Evolutionary conservation across 1,284 basidiomycete genomes (phyloP).

Genomic region (Tilletia indica): DNA sequence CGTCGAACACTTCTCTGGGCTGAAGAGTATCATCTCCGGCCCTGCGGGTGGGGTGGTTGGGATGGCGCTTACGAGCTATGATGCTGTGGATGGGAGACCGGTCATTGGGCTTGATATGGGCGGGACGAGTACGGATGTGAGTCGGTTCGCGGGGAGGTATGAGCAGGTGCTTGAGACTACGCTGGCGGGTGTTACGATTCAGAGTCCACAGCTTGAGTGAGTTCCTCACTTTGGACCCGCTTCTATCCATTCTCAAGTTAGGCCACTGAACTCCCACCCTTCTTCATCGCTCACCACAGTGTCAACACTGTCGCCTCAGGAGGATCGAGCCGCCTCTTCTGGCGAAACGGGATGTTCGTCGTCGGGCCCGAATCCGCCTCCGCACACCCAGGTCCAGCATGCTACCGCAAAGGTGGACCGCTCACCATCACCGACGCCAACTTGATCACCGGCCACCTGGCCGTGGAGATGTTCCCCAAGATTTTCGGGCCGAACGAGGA

Average conservation of each 20-base stretch:
- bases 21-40: slow-evolving; percentile 83
- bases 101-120: slow-evolving; percentile 66
- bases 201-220: slow-evolving; percentile 69
- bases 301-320: slow-evolving; percentile 55
- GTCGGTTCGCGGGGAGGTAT: slow-evolving; percentile 78
- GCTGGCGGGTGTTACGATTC: slow-evolving; percentile 83
- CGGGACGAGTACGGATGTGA: slow-evolving; percentile 82
- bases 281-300: not conserved
- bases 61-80: slow-evolving; percentile 79
- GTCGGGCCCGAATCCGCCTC: slow-evolving; percentile 53
- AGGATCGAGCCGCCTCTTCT: slow-evolving; percentile 50
- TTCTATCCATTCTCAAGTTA: not conserved
- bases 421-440: slow-evolving; percentile 55
- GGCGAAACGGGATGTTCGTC: slow-evolving; percentile 51
- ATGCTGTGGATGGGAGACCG: slow-evolving; percentile 66
- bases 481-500: slow-evolving; percentile 84
- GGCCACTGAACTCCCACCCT: not conserved
- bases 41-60: slow-evolving; percentile 87
- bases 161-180: slow-evolving; percentile 87
- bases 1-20: slow-evolving; percentile 77
- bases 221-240: not conserved
- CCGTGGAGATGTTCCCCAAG: slow-evolving; percentile 66
- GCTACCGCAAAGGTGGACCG: slow-evolving; percentile 54
- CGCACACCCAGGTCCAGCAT: slow-evolving; percentile 52
- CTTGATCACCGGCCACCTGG: slow-evolving; percentile 50